Evolutionary conservation across 441 rosid species (phyloP), one percentile per base, ranked within the genome.

Genomic region (California macrophylla): DNA sequence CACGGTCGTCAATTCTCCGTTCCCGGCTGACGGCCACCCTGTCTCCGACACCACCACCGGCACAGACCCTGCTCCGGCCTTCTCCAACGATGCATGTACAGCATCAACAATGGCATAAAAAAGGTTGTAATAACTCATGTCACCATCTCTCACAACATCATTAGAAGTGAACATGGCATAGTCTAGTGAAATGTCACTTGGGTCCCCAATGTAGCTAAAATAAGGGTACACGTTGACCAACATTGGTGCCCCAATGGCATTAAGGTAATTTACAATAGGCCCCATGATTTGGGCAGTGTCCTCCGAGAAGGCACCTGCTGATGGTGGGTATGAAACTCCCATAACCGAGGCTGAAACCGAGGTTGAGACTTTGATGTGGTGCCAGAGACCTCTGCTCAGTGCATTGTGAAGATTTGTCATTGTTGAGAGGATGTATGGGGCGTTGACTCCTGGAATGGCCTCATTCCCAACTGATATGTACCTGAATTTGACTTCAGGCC

Each of bases 111-210:
- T 68, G n/a, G 30, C 45, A 54, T 68, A 45, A 2, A 68, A 52
- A 20, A 68, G 34, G 28, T 68, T 30, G 25, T n/a, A 6, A 25
- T 68, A 52, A 38, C 64, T 23, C 18, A 68, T 15, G 20, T 20
- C 32, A n/a, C 40, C 26, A 30, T 54, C 26, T 28, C 26, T 4
- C 12, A 68, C 45, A 8, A 54, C 0, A 1, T 50, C 26, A 8
- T 45, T 2, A 12, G 71, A 68, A 38, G 64, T 30, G 71, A 30
- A 68, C 64, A 30, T 36, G 26, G 50, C 64, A 54, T 68, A 54
- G 21, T 68, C 66, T 56, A 24, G 66, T 10, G 64, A 47, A 30
- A 69, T 25, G 45, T 28, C 16, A 12, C 12, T 60, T 21, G 56
- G 54, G 45, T 69, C 66, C n/a, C 21, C 26, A 0, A 18, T 60